A percentile compares a stretch with the other conserved stretches of the same genome.
phyloP scores from a whole-genome alignment of 2,329 filamentous ascomycete species.

The Colletotrichum sidae region DNA sequence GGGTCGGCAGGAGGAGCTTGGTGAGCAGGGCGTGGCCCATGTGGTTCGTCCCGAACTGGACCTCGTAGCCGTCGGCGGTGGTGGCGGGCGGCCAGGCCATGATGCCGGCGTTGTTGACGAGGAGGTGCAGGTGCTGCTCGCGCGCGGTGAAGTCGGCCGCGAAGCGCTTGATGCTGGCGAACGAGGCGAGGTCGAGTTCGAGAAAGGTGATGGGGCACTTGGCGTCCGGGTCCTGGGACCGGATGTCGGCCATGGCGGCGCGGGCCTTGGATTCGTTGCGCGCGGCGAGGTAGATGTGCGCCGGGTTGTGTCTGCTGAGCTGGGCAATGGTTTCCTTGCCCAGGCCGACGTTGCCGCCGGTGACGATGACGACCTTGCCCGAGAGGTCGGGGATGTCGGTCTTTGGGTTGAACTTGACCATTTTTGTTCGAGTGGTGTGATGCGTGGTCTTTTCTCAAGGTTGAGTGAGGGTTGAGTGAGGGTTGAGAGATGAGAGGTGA shows the following conservation, averaged over 20 bases:
- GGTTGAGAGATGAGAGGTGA: not conserved
- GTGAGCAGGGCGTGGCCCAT: constrained; percentile 60
- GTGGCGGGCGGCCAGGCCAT: constrained; percentile 50
- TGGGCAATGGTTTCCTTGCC: constrained; percentile 39
- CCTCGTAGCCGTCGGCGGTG: constrained; percentile 60
- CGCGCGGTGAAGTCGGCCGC: constrained; percentile 50
- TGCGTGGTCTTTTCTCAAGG: too few species aligned
- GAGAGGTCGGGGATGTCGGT: constrained; percentile 34
- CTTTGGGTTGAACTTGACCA: constrained; percentile 28
- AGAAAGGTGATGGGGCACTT: constrained; percentile 45
- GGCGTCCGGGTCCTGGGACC: constrained; percentile 38
- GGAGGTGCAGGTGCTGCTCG: constrained; percentile 53
- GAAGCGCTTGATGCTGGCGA: constrained; percentile 55
- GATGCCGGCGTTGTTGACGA: constrained; percentile 61
- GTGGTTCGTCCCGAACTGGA: constrained; percentile 62
- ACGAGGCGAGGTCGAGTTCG: constrained; percentile 57
- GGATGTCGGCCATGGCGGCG: constrained; percentile 52
- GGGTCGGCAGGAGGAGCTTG: constrained; percentile 48
- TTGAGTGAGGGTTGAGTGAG: not conserved
- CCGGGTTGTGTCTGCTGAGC: constrained; percentile 35
- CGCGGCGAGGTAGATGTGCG: constrained; percentile 35
- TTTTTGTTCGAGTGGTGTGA: not conserved
- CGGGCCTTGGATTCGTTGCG: constrained; percentile 43
- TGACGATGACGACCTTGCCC: constrained; percentile 46
- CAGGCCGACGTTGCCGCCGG: constrained; percentile 43